phyloP scores from a whole-genome alignment of 495 filamentous ascomycete genomes.

The Aspergillus kassunensis region DNA sequence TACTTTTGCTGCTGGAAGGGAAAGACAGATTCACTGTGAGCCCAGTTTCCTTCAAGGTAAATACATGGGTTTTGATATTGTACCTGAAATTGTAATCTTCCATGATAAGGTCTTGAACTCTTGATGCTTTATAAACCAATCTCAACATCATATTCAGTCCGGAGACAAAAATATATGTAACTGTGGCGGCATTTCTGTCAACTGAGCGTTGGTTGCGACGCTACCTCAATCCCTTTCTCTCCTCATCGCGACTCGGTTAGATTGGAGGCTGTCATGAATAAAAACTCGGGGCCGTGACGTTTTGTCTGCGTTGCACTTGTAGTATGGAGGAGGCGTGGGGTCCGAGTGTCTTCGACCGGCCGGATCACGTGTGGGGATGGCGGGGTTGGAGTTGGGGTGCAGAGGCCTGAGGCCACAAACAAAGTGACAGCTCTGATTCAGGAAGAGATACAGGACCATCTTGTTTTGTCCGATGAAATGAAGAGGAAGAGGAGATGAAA shows the following conservation, averaged over 20 bases:
- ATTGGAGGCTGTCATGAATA: background rate
- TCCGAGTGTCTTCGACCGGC: background rate
- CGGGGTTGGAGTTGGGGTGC: slow-evolving; percentile 10
- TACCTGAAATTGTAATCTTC: no score
- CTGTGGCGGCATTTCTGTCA: background rate
- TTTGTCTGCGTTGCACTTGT: background rate
- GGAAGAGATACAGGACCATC: slow-evolving; percentile 9
- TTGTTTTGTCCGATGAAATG: background rate
- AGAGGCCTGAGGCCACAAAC: slow-evolving; percentile 12
- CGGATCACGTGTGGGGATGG: slow-evolving; percentile 15
- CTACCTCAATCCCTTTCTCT: background rate
- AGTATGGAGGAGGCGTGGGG: background rate
- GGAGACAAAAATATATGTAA: no score
- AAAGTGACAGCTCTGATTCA: slow-evolving; percentile 11
- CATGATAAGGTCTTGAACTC: no score
- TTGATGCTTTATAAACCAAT: no score
- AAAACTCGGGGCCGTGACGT: background rate
- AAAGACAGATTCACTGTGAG: no score
- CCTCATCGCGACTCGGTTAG: background rate
- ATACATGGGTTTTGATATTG: no score
- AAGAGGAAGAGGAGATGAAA: background rate
- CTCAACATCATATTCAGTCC: no score
- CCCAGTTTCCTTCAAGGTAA: no score
- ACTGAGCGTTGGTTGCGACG: background rate
- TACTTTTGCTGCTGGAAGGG: no score